These are phyloP conservation scores for Phytophthora foliorum DNA, from an alignment of 352 stramenopile species.

Conservation along the genomic window DNA sequence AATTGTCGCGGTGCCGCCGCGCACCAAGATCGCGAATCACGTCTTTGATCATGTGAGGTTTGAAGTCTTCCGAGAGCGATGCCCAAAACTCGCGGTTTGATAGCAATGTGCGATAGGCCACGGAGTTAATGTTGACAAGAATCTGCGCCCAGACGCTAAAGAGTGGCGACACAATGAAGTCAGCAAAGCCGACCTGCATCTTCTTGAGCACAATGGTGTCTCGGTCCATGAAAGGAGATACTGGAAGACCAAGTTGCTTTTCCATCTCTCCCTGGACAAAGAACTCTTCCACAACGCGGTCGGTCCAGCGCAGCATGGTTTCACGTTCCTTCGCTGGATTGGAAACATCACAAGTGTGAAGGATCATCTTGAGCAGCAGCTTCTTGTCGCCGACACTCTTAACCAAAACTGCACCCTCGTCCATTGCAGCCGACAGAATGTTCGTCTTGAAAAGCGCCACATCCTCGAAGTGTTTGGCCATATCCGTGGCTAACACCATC, in stretches of 20 bases:
- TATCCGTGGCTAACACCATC: slow-evolving; percentile 92
- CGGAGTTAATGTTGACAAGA: slow-evolving; percentile 69
- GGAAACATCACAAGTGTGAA: slow-evolving; percentile 95
- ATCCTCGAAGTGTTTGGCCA: slow-evolving; percentile 92
- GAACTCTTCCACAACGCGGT: slow-evolving; percentile 96
- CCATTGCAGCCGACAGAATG: slow-evolving; percentile 70
- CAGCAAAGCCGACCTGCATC: slow-evolving; percentile 95
- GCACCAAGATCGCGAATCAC: slow-evolving; percentile 63
- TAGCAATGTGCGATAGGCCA: slow-evolving; percentile 74
- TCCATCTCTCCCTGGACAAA: slow-evolving; percentile 97
- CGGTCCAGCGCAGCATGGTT: slow-evolving; percentile 93
- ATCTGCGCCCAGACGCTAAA: slow-evolving; percentile 92
- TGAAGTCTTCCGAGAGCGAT: slow-evolving; percentile 82
- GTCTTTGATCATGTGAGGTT: slow-evolving; percentile 88
- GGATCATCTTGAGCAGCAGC: slow-evolving; percentile 90
- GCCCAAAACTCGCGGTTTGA: slow-evolving; percentile 89
- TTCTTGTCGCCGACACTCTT: slow-evolving; percentile 91
- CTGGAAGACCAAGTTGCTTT: slow-evolving; percentile 87
- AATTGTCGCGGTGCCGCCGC: slow-evolving; percentile 44
- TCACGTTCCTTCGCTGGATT: slow-evolving; percentile 93
- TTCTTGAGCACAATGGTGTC: slow-evolving; percentile 93
- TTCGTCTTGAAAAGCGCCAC: slow-evolving; percentile 90
- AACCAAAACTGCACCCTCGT: slow-evolving; percentile 77
- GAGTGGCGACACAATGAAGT: slow-evolving; percentile 93
- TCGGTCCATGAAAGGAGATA: slow-evolving; percentile 95